Conservation (phyloP, 2,329 filamentous ascomycete genomes). For the Teratosphaeriaceae sp. region DNA sequence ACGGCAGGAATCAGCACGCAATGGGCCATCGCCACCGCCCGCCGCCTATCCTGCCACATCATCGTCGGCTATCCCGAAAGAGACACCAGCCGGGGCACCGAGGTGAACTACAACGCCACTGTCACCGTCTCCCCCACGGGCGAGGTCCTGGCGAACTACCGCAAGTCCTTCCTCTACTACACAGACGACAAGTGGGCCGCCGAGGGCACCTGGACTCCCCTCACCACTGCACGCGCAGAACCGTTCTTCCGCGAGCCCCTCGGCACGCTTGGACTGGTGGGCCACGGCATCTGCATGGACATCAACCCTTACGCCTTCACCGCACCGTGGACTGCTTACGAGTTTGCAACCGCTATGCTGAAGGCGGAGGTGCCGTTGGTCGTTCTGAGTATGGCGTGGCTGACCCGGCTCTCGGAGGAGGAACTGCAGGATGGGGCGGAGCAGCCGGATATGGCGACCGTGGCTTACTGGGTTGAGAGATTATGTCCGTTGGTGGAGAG, state of each 20-base stretch:
- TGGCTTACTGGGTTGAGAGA: constrained; percentile 69
- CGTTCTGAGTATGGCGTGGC: constrained; percentile 72
- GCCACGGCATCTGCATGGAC: constrained; percentile 49
- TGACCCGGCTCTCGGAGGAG: constrained; percentile 51
- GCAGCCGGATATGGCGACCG: constrained; percentile 62
- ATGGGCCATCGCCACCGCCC: constrained; percentile 63
- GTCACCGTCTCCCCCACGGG: constrained; percentile 52
- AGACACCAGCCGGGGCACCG: constrained; percentile 10
- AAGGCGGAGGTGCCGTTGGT: constrained; percentile 53
- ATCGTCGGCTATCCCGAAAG: constrained; percentile 67
- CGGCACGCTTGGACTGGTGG: constrained; percentile 30
- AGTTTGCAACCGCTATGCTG: constrained; percentile 53
- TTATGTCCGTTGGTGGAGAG: constrained; percentile 52
- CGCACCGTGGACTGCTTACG: constrained; percentile 52
- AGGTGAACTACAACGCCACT: constrained; percentile 49
- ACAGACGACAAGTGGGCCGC: constrained; percentile 59
- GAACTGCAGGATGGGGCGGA: constrained; percentile 40
- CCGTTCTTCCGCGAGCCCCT: constrained; percentile 34
- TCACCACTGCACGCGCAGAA: constrained; percentile 3
- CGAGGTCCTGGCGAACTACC: constrained; percentile 52
- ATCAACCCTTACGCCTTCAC: constrained; percentile 59
- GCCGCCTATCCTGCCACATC: constrained; percentile 61
- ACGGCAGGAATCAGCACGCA: constrained; percentile 60
- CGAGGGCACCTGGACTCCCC: constrained; percentile 15
- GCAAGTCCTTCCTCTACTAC: constrained; percentile 60